Evolutionary conservation across 345 rosid species (phyloP).

Genomic region (Pugionium cornutum): DNA sequence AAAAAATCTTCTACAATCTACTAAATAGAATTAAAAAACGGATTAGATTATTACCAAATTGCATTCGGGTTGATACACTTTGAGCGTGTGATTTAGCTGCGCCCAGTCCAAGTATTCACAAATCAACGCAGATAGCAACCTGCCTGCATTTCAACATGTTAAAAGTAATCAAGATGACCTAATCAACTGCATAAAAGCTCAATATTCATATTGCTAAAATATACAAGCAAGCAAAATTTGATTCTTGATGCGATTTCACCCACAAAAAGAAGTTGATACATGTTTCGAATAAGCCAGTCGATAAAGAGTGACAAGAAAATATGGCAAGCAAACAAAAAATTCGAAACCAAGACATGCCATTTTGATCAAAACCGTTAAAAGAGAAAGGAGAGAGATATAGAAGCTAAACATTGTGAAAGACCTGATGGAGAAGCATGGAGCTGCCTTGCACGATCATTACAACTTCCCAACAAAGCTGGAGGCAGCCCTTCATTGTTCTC

Average conservation of each 20-base stretch:
- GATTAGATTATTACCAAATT: conserved; percentile 76
- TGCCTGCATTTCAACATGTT: conserved; percentile 59
- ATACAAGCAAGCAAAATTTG: conserved; percentile 4
- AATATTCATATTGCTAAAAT: conserved; percentile 3
- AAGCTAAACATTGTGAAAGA: conserved; percentile 28
- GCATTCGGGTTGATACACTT: conserved; percentile 93
- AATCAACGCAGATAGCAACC: conserved; percentile 77
- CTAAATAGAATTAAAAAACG: conserved; percentile 3
- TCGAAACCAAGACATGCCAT: background rate
- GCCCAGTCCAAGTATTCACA: conserved; percentile 99
- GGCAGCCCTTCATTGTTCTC: conserved; percentile 76
- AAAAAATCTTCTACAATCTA: conserved; percentile 1
- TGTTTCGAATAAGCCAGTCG: background rate
- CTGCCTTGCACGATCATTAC: conserved; percentile 87
- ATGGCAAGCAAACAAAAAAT: background rate
- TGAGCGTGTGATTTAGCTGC: conserved; percentile 83
- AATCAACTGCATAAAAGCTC: conserved; percentile 3
- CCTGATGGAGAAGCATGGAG: conserved; percentile 97
- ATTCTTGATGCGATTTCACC: background rate
- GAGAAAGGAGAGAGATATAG: conserved; percentile 1
- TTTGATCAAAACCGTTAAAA: conserved; percentile 7
- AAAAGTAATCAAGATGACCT: conserved; percentile 2
- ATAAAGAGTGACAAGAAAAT: background rate
- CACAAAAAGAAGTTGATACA: background rate
- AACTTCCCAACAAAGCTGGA: conserved; percentile 94